A percentile compares a stretch with the other conserved stretches of the same genome.
Evolutionary conservation across 352 stramenopile genomes (phyloP).

Genomic region (Globisporangium camurandrum): DNA sequence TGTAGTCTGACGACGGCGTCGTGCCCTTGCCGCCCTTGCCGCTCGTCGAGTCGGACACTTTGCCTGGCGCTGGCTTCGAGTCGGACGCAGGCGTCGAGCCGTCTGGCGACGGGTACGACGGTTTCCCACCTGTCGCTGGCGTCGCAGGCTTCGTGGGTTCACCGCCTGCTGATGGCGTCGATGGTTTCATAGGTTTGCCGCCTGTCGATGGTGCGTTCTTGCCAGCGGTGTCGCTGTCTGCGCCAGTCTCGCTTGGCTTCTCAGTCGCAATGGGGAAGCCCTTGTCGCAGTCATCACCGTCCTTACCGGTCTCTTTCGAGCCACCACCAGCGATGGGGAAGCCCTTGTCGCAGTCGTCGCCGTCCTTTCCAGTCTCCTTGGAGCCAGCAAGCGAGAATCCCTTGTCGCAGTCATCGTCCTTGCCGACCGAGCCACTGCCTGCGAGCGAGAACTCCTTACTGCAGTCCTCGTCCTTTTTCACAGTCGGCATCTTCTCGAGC

Average conservation of each 20-base stretch:
- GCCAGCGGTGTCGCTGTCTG: slow-evolving; percentile 2
- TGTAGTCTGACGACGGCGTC: background rate
- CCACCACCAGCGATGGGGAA: slow-evolving; percentile 8
- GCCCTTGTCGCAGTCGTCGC: slow-evolving; percentile 8
- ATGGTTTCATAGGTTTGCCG: slow-evolving; percentile 2
- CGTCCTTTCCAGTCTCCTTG: slow-evolving; percentile 2
- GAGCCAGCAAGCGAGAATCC: slow-evolving; percentile 7
- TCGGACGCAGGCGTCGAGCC: slow-evolving; percentile 4
- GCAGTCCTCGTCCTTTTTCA: slow-evolving; percentile 15
- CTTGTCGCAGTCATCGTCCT: slow-evolving; percentile 12
- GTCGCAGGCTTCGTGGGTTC: background rate
- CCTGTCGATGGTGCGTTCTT: slow-evolving; percentile 5
- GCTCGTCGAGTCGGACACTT: slow-evolving; percentile 3
- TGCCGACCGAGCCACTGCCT: slow-evolving; percentile 14
- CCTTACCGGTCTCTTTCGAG: slow-evolving; percentile 1
- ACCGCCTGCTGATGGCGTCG: slow-evolving; percentile 1
- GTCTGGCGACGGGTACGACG: background rate
- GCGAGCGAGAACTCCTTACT: slow-evolving; percentile 28
- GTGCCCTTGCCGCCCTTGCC: slow-evolving; percentile 5
- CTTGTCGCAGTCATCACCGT: slow-evolving; percentile 11
- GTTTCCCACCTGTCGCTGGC: background rate
- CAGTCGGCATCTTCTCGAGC: slow-evolving; percentile 2
- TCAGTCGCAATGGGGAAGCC: slow-evolving; percentile 9
- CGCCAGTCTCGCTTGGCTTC: slow-evolving; percentile 5
- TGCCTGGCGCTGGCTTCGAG: slow-evolving; percentile 6